Evolutionary conservation across 768 basidiomycete species (phyloP).

Genomic region (Lentinula sp.): DNA sequence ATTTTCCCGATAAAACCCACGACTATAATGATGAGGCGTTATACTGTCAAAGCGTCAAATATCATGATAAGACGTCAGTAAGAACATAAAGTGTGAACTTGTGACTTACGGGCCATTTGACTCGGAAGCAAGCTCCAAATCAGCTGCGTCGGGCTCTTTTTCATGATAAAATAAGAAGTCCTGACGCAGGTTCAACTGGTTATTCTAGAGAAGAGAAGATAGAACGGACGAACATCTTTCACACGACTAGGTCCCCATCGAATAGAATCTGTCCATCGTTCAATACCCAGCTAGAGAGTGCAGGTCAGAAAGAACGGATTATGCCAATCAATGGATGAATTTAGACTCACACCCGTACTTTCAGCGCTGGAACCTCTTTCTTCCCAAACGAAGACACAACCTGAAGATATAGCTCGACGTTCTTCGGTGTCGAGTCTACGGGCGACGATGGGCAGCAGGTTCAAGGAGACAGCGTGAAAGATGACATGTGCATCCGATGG

Average conservation of each 20-base stretch:
- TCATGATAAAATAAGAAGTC: slow-evolving; percentile 79
- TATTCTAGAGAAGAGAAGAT: slow-evolving; percentile 9
- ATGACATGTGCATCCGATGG: slow-evolving; percentile 66
- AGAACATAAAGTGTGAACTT: neutral
- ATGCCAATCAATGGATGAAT: slow-evolving; percentile 10
- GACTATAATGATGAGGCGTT: slow-evolving; percentile 17
- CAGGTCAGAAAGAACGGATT: neutral
- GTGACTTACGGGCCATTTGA: slow-evolving; percentile 44
- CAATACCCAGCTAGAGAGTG: slow-evolving; percentile 55
- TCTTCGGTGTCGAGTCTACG: slow-evolving; percentile 75
- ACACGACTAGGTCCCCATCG: slow-evolving; percentile 78
- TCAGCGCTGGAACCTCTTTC: slow-evolving; percentile 65
- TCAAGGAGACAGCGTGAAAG: slow-evolving; percentile 63
- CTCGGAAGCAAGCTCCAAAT: slow-evolving; percentile 42
- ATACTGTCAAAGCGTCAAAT: neutral
- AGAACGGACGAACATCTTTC: slow-evolving; percentile 49
- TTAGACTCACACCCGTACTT: slow-evolving; percentile 50
- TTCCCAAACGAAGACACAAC: slow-evolving; percentile 80
- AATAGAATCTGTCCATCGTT: slow-evolving; percentile 78
- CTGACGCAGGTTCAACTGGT: slow-evolving; percentile 24
- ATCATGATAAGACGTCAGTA: neutral
- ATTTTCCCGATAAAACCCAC: slow-evolving; percentile 30
- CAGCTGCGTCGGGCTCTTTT: slow-evolving; percentile 43
- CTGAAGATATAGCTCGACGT: slow-evolving; percentile 60
- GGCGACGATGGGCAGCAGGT: slow-evolving; percentile 58